Conservation (phyloP, 2,329 filamentous ascomycete species). For the Apiospora saccharicola region DNA sequence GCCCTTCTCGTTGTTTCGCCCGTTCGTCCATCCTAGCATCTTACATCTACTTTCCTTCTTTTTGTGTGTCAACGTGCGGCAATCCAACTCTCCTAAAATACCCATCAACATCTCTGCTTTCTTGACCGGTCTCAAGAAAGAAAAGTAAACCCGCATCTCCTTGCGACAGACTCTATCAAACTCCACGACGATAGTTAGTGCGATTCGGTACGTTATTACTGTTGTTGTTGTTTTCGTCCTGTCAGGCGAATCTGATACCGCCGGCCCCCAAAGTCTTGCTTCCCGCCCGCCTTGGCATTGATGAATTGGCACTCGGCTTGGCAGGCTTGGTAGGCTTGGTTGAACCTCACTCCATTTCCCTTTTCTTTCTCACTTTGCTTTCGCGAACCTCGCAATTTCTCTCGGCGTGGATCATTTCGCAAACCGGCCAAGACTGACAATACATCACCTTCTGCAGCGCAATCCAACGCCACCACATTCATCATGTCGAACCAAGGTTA, state of each 20-base stretch:
- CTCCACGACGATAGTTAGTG: neutral
- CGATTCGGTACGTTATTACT: conserved; percentile 1
- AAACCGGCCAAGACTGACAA: conserved; percentile 12
- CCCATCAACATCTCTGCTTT: neutral
- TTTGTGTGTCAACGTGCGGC: neutral
- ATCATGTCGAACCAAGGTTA: conserved; percentile 42
- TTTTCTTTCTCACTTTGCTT: neutral
- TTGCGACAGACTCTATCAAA: neutral
- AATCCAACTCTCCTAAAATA: neutral
- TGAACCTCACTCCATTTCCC: conserved; percentile 6
- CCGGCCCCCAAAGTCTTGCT: conserved; percentile 2
- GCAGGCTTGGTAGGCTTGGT: conserved; percentile 16
- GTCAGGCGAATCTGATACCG: neutral
- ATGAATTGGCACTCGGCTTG: conserved; percentile 15
- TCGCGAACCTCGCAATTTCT: conserved; percentile 9
- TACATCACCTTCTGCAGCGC: neutral
- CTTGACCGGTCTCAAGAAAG: conserved; percentile 21
- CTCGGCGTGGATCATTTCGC: conserved; percentile 12
- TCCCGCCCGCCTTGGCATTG: conserved; percentile 8
- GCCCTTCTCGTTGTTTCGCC: conserved; percentile 19
- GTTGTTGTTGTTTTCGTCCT: neutral
- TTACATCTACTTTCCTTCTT: neutral
- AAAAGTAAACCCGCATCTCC: neutral
- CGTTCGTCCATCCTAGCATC: conserved; percentile 8
- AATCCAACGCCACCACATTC: conserved; percentile 24